phyloP scores from a whole-genome alignment of 2,329 filamentous ascomycete species.

The Verticillium nubilum region DNA sequence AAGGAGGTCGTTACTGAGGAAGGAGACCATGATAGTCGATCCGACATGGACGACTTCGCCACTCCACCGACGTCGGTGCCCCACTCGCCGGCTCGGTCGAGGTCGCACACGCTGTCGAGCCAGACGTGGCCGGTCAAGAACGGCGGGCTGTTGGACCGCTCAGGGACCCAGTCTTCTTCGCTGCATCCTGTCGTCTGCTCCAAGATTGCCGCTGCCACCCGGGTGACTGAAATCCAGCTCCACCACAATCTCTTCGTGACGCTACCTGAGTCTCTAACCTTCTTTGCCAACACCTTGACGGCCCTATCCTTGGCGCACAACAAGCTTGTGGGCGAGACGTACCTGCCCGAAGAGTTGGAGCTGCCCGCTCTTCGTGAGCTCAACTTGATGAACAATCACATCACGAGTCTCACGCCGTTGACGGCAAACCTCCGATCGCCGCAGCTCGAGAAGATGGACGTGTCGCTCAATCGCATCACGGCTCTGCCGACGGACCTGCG shows the following conservation, averaged over 20 bases:
- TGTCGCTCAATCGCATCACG: slow-evolving; percentile 76
- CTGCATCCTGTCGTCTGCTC: slow-evolving; percentile 54
- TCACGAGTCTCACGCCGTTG: slow-evolving; percentile 65
- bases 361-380: slow-evolving; percentile 73
- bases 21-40: slow-evolving; percentile 37
- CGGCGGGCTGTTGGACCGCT: slow-evolving; percentile 64
- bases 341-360: slow-evolving; percentile 60
- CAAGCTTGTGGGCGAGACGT: slow-evolving; percentile 58
- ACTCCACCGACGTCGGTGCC: slow-evolving; percentile 52
- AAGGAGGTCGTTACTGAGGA: slow-evolving; percentile 8
- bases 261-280: slow-evolving; percentile 66
- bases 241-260: slow-evolving; percentile 70
- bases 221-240: slow-evolving; percentile 56
- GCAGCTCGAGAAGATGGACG: slow-evolving; percentile 67
- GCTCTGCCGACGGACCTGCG: slow-evolving; percentile 60
- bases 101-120: slow-evolving; percentile 40
- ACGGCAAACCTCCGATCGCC: slow-evolving; percentile 66
- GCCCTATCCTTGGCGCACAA: slow-evolving; percentile 73
- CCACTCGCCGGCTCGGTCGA: slow-evolving; percentile 41
- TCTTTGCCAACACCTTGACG: slow-evolving; percentile 65
- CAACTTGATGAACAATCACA: slow-evolving; percentile 67
- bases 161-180: slow-evolving; percentile 57
- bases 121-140: slow-evolving; percentile 50
- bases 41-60: slow-evolving; percentile 51
- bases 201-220: slow-evolving; percentile 46